Evolutionary conservation across 1,284 basidiomycete genomes (phyloP), one percentile per base, ranked within the genome.

Genomic region (Xanthoconium separans): DNA sequence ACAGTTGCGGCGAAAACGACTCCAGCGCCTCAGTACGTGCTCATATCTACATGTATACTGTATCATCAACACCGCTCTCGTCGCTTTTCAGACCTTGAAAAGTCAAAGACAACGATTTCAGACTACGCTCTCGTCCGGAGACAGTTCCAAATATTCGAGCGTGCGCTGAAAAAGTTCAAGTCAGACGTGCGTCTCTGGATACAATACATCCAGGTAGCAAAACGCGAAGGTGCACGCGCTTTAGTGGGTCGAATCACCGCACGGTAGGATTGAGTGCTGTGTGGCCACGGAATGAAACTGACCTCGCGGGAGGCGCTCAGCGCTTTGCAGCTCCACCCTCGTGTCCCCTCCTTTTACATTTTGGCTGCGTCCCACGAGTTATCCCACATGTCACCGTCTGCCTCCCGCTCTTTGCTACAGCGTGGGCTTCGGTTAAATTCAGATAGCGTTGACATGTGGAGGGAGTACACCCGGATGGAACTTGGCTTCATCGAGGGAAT

Each of bases 381-480:
- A 41, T 83, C 85, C 15, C 83, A 85, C 53, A 80, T 84, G 41
- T 88, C 90, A 1, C 87, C 90, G 13, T 83, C 86, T n/a, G 83
- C 91, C 0, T 93, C 94, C 9, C 89, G 95, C 20, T 81, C 87
- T 16, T 76, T 96, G 24, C 77, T 98, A 36, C 91, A 96, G 59
- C 85, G 95, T 4, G 95, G 93, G 3, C 79, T 97, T 45, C 82
- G 95, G 30, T 69, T 95, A 50, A 85, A 93, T 58, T 74, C 78
- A 8, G 80, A 86, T 42, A 89, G 82, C 58, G 71, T 82, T 20
- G 82, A 85, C 56, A 77, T 96, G 69, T 96, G 93, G 93, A 77
- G 78, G 33, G 93, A 94, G 70, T 95, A 95, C 70, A 84, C 94
- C 59, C 87, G 88, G 64, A 93, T 97, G 84, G 95, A 98, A 70